Base-by-base conservation (phyloP, 169 alveolate genomes). In the Plasmodium chabaudi region DNA sequence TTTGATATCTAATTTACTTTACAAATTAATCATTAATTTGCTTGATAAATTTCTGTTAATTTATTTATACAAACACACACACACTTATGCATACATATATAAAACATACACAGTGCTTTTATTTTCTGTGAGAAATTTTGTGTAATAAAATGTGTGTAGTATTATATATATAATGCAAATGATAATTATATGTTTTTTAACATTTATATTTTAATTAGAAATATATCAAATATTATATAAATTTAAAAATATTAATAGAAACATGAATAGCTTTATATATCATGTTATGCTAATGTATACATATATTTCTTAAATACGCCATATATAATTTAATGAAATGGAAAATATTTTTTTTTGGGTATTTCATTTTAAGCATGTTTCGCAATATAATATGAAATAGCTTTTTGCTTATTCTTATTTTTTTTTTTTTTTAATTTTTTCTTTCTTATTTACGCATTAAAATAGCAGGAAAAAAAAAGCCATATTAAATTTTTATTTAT, bases 401-500 rank as follows among this genome's bases (percentile, higher is more conserved):
- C 13, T 15, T 44, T 17, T 23, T 7, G 57, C 21, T 67, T 67
- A 23, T 21, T 74, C 63, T 74, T 70, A 17, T 46, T 46, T 46
- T 55, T 44, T 25, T 57, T 49, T 77, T 61, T 55, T 75, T 47
- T 42, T 51, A 47, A 64, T 7, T 55, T 51, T 17, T 61, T 63
- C 21, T 49, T 64, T 25, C 17, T 64, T 25, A 63, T 49, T 23
- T 47, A 25, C 44, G 7, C 61, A 57, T 17, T 17, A 9, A 51
- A 27, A 77, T 5, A 64, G 15, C 46, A 68, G 51, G 65, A 64
- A 72, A 64, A 65, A 75, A 61, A 56, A 77, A 59, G 89, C 89
- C 44, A 77, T 77, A 25, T 77, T 13, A 49, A 63, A 51, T 77
- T 64, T 25, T 47, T 67, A 64, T 64, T 49, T 69, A 77, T 19